phyloP scores from a whole-genome alignment of 768 basidiomycete species.

The Tricholoma bakamatsutake region DNA sequence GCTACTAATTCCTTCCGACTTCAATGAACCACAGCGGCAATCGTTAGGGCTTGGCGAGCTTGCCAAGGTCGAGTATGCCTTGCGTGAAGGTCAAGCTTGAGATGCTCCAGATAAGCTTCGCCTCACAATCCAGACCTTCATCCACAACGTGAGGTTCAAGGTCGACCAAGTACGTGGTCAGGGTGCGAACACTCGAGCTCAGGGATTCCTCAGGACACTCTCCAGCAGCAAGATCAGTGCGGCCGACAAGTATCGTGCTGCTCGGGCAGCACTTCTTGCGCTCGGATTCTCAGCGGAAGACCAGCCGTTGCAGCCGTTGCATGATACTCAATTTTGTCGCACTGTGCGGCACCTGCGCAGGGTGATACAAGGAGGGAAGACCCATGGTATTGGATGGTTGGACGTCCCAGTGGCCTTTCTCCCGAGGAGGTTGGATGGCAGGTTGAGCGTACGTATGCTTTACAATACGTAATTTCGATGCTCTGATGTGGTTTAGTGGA shows the following conservation, averaged over 20 bases:
- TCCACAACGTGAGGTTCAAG: constrained; percentile 17
- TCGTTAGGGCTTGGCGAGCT: constrained; percentile 3
- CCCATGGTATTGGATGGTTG: constrained; percentile 20
- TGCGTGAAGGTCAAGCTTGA: constrained; percentile 23
- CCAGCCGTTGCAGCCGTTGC: constrained; percentile 11
- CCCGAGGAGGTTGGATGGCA: constrained; percentile 17
- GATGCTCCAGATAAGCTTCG: constrained; percentile 19
- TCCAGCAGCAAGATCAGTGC: constrained; percentile 7
- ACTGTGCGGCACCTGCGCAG: constrained; percentile 11
- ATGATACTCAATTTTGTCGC: constrained; percentile 10
- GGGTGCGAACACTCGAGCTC: constrained; percentile 16
- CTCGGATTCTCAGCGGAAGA: constrained; percentile 11
- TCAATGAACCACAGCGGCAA: not conserved
- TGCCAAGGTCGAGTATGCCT: constrained; percentile 12
- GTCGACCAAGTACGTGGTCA: constrained; percentile 17
- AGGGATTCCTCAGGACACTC: constrained; percentile 13
- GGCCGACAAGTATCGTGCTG: constrained; percentile 13
- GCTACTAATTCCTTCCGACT: too few relatives aligned
- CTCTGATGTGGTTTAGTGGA: constrained; percentile 9
- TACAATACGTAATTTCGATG: not conserved
- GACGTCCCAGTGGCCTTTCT: constrained; percentile 10
- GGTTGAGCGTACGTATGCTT: constrained; percentile 15
- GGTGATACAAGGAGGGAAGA: constrained; percentile 15
- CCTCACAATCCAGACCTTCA: constrained; percentile 16
- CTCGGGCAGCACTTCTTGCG: constrained; percentile 9